A percentile compares a stretch with the other conserved stretches of the same genome.
phyloP scores from a whole-genome alignment of 2,329 filamentous ascomycete genomes.

The Bipolaris oryzae region DNA sequence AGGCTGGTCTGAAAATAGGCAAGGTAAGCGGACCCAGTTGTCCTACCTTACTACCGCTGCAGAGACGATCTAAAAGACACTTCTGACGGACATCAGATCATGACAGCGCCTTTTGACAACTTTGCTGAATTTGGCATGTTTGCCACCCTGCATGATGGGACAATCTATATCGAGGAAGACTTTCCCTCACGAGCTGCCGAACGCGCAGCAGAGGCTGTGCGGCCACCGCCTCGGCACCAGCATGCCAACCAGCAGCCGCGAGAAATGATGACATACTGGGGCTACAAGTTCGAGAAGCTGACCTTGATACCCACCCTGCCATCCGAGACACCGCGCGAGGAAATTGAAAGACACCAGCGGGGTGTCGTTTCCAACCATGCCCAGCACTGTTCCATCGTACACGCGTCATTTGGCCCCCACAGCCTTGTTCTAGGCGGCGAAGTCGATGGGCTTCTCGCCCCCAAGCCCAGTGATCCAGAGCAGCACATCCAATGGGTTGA shows the following conservation, averaged over 20 bases:
- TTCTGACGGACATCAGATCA: slow-evolving; percentile 64
- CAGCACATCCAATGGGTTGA: slow-evolving; percentile 84
- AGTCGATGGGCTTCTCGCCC: slow-evolving; percentile 73
- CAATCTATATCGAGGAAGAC: slow-evolving; percentile 86
- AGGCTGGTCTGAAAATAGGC: not conserved
- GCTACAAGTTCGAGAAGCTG: slow-evolving; percentile 95
- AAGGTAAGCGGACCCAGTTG: slow-evolving; percentile 24
- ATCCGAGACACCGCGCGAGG: slow-evolving; percentile 76
- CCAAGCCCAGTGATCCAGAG: slow-evolving; percentile 25
- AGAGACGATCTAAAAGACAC: not conserved
- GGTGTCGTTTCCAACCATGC: slow-evolving; percentile 83
- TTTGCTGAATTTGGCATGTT: slow-evolving; percentile 93
- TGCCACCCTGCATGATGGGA: slow-evolving; percentile 84
- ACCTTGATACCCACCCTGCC: slow-evolving; percentile 77
- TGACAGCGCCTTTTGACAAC: slow-evolving; percentile 81
- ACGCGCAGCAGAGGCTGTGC: slow-evolving; percentile 53
- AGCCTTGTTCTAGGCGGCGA: slow-evolving; percentile 85
- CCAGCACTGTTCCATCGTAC: slow-evolving; percentile 94
- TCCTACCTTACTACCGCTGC: slow-evolving; percentile 20
- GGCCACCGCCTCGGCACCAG: slow-evolving; percentile 30
- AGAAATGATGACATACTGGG: slow-evolving; percentile 92
- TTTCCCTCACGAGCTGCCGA: slow-evolving; percentile 72
- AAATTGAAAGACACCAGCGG: slow-evolving; percentile 76
- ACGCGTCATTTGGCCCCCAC: slow-evolving; percentile 80
- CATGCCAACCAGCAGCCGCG: slow-evolving; percentile 66